A percentile compares a stretch with the other conserved stretches of the same genome.
Conservation (phyloP, 2,329 filamentous ascomycete species). For the Apiospora kogelbergensis region DNA sequence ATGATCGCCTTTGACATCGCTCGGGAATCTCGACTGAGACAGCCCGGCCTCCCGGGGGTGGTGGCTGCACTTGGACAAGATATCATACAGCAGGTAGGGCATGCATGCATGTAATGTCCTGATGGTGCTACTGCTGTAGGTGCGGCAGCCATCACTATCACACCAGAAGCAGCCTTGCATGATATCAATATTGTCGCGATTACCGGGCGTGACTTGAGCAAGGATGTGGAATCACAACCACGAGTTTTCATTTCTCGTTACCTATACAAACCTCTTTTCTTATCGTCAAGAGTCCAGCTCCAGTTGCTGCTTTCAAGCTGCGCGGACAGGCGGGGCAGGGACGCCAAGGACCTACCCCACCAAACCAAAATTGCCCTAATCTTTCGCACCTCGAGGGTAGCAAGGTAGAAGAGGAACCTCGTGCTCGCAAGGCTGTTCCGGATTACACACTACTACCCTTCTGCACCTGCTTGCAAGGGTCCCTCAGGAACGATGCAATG, state of each 20-base stretch:
- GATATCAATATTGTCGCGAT: slow-evolving; percentile 2
- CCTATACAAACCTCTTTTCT: too few species aligned
- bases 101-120: background rate
- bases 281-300: background rate
- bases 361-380: slow-evolving; percentile 5
- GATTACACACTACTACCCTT: background rate
- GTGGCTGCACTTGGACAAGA: background rate
- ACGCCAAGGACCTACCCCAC: background rate
- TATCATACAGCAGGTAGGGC: background rate
- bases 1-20: background rate
- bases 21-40: slow-evolving; percentile 6
- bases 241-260: background rate
- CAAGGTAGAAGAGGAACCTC: background rate
- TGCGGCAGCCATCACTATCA: background rate
- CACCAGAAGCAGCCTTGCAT: background rate
- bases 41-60: background rate
- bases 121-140: background rate
- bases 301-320: background rate
- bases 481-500: background rate
- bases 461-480: background rate
- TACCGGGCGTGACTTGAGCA: background rate
- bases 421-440: background rate
- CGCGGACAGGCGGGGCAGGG: background rate
- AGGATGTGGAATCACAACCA: slow-evolving; percentile 1
- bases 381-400: background rate